Conservation (phyloP, 306 rosid genomes). For the Cicer arietinum region DNA sequence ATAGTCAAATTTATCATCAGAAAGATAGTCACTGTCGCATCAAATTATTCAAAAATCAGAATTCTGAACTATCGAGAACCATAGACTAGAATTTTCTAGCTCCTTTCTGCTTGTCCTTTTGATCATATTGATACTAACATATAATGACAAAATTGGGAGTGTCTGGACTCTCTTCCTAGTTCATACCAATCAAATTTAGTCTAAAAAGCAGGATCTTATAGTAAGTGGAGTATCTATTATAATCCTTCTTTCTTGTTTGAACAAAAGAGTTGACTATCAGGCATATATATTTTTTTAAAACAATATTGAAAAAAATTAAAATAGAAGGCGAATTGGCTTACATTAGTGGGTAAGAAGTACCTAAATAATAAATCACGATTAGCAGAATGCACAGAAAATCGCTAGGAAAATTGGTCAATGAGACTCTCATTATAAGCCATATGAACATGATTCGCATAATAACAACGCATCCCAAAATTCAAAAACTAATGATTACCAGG, state of each 20-base stretch:
- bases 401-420: conserved; percentile 6
- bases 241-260: neutral
- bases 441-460: conserved; percentile 17
- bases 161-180: conserved; percentile 11
- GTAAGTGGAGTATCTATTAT: conserved; percentile 13
- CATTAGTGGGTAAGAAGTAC: conserved; percentile 5
- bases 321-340: neutral
- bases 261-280: neutral
- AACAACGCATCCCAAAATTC: conserved; percentile 6
- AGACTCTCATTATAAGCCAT: conserved; percentile 13
- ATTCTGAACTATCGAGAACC: neutral
- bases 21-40: conserved; percentile 14
- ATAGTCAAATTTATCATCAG: neutral
- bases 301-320: neutral
- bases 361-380: neutral
- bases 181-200: conserved; percentile 33
- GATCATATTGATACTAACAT: neutral
- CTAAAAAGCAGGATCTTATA: conserved; percentile 19
- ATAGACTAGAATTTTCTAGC: conserved; percentile 4
- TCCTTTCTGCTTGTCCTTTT: neutral
- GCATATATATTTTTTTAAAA: neutral
- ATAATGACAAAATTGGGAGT: neutral
- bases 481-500: conserved; percentile 57
- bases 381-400: neutral
- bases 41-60: neutral